Conservation (phyloP, 2,329 filamentous ascomycete species). For the Scedosporium dehoogii region DNA sequence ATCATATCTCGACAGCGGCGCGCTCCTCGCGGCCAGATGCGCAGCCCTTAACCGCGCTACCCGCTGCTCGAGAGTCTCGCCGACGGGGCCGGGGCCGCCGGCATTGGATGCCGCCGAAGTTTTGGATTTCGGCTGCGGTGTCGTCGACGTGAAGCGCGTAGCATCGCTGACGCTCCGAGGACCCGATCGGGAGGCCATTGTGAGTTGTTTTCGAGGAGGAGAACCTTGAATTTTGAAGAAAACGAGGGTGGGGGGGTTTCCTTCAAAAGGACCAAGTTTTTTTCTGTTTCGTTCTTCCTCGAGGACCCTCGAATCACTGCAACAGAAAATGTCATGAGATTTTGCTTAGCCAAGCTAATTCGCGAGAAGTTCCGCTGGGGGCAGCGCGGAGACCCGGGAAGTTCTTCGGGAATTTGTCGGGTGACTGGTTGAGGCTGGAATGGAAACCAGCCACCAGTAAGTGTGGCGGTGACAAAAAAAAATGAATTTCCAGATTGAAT, state of each 20-base stretch:
- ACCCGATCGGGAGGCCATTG: conserved; percentile 33
- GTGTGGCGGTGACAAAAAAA: not conserved
- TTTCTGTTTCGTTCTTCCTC: not conserved
- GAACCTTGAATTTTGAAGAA: not conserved
- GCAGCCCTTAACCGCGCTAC: conserved; percentile 59
- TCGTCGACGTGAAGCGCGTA: conserved; percentile 54
- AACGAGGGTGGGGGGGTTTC: not conserved
- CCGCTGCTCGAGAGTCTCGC: conserved; percentile 60
- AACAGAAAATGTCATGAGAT: conserved; percentile 5
- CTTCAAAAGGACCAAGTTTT: not conserved
- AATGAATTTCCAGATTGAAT: not conserved
- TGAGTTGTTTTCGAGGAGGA: not conserved
- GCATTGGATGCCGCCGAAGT: conserved; percentile 20
- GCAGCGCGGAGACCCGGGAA: not conserved
- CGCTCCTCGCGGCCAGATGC: conserved; percentile 55
- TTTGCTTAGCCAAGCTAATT: not conserved
- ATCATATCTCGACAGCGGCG: conserved; percentile 44
- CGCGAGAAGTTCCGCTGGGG: conserved; percentile 1
- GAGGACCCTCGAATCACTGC: not conserved
- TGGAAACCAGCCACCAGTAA: not conserved
- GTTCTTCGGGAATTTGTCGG: not conserved
- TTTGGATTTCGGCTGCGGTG: conserved; percentile 58
- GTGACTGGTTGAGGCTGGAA: not conserved
- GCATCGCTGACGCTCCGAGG: conserved; percentile 68
- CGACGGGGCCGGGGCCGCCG: conserved; percentile 16